phyloP scores from a whole-genome alignment of 805 yeast genomes.

The Peterozyma xylosa region DNA sequence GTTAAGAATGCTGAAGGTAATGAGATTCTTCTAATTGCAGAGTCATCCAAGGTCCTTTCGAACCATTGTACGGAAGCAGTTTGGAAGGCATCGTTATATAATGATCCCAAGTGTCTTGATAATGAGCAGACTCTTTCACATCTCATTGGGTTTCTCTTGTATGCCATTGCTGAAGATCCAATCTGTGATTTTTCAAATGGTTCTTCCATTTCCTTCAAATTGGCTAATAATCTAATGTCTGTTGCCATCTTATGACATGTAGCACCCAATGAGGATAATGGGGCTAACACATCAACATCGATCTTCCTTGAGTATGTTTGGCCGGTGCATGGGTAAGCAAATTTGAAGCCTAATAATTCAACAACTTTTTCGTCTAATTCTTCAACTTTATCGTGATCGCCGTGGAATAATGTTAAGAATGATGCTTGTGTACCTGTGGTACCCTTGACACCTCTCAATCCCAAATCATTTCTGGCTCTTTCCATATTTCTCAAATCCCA shows the following conservation, averaged over 20 bases:
- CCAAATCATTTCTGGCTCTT: constrained; percentile 94
- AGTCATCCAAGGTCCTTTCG: constrained; percentile 96
- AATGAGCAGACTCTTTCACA: constrained; percentile 98
- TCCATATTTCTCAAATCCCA: constrained; percentile 97
- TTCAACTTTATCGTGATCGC: constrained; percentile 95
- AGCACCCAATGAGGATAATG: constrained; percentile 92
- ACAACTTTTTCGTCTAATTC: constrained; percentile 86
- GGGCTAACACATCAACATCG: constrained; percentile 89
- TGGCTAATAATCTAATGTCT: constrained; percentile 90
- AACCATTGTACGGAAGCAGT: constrained; percentile 99
- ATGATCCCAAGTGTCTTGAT: constrained; percentile 89
- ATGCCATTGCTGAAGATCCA: constrained; percentile 98
- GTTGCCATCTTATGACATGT: constrained; percentile 97
- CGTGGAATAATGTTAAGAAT: constrained; percentile 89
- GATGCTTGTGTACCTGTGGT: constrained; percentile 99
- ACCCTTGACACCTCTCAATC: constrained; percentile 97
- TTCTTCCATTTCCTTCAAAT: constrained; percentile 95
- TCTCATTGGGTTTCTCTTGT: constrained; percentile 99
- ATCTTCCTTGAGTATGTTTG: constrained; percentile 99
- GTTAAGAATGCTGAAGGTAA: constrained; percentile 95
- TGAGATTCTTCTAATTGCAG: constrained; percentile 95
- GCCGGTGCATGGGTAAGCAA: constrained; percentile 96
- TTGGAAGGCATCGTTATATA: constrained; percentile 88
- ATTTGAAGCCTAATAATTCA: constrained; percentile 87
- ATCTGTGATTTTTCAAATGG: constrained; percentile 98